phyloP scores from a whole-genome alignment of 2,329 filamentous ascomycete species.

The Diaporthe citrichinensis region DNA sequence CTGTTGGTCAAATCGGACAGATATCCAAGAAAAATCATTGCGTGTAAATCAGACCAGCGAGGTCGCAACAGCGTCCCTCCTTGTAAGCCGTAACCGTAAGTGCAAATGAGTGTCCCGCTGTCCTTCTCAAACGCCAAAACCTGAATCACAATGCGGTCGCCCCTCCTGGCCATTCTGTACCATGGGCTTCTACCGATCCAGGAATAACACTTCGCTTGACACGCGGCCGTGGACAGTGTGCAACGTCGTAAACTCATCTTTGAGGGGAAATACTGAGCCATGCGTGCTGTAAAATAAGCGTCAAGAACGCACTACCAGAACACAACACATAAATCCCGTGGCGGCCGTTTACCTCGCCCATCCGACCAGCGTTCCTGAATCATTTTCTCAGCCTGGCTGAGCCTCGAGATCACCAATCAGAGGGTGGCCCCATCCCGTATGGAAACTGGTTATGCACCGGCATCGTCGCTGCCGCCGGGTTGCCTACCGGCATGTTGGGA shows the following conservation, averaged over 20 bases:
- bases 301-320: slow-evolving; percentile 6
- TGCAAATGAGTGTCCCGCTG: slow-evolving; percentile 23
- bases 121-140: slow-evolving; percentile 16
- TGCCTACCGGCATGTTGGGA: slow-evolving; percentile 5
- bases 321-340: not conserved
- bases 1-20: not conserved
- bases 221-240: not conserved
- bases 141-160: not conserved
- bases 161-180: not conserved
- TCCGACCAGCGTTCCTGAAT: not conserved
- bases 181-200: not conserved
- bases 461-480: slow-evolving; percentile 1
- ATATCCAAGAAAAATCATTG: slow-evolving; percentile 2
- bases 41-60: not conserved
- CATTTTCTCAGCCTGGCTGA: not conserved
- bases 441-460: slow-evolving; percentile 41
- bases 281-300: slow-evolving; percentile 16
- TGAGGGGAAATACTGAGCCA: slow-evolving; percentile 24
- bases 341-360: not conserved
- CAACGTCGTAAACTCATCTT: slow-evolving; percentile 13
- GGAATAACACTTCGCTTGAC: not conserved
- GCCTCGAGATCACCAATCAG: slow-evolving; percentile 43
- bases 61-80: slow-evolving; percentile 4
- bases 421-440: slow-evolving; percentile 45
- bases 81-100: not conserved